Evolutionary conservation across 148 eudicot genomes (phyloP).

Genomic region (Arctostaphylos glauca): DNA sequence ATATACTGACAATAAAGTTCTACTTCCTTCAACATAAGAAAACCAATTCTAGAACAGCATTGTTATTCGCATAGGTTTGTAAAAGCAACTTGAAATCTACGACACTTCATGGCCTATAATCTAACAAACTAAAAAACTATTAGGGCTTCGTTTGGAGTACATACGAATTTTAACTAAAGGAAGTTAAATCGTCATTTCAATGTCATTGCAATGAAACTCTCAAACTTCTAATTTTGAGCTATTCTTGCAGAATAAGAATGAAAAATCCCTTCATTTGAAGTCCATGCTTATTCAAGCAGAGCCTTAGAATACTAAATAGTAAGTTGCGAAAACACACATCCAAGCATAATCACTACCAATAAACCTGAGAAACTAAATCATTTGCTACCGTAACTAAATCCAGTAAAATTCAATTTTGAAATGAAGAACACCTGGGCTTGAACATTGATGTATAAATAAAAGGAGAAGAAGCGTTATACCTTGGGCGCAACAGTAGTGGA

Average conservation of each 20-base stretch:
- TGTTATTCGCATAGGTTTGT: background rate
- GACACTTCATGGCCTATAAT: background rate
- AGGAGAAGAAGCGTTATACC: constrained; percentile 24
- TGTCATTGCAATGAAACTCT: background rate
- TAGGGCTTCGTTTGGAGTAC: background rate
- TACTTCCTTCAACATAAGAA: background rate
- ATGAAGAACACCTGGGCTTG: background rate
- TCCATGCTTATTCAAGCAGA: background rate
- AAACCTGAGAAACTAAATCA: background rate
- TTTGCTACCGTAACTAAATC: background rate
- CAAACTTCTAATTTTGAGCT: background rate
- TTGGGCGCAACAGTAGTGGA: constrained; percentile 85
- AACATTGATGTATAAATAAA: background rate
- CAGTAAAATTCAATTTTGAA: background rate
- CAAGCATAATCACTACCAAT: background rate
- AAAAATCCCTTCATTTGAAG: background rate
- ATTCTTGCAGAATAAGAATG: background rate
- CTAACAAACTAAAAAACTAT: background rate
- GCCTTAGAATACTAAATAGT: background rate
- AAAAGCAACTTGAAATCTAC: background rate
- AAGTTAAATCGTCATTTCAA: background rate
- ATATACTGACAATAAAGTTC: background rate
- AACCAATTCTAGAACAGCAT: background rate
- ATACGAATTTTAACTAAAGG: background rate
- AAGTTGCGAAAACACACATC: background rate